Evolutionary conservation across 306 rosid genomes (phyloP), one percentile per base, ranked within the genome.

Genomic region (Vigna unguiculata): DNA sequence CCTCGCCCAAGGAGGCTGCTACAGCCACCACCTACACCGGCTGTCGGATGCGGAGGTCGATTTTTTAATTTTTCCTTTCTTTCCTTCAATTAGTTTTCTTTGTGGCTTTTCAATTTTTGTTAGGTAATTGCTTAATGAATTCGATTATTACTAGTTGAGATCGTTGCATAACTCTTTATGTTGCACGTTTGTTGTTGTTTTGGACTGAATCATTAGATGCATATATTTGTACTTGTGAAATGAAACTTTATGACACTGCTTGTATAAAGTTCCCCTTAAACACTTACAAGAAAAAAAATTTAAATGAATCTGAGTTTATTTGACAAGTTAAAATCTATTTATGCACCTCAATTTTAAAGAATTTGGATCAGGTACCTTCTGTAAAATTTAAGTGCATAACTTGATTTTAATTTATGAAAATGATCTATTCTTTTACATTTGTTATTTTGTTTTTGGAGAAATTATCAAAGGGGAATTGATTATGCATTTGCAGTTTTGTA

Each of bases 1-100:
- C 91, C 30, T 90, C 93, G 17, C 90, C 97, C 4, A 88, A 83
- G 79, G 74, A 32, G 7, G 77, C 24, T 22, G 3, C 72, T 7
- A 70, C 48, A 3, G 10, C 68, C 55, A 4, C 54, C 54, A 0
- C 21, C 53, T 5, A 30, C 34, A 22, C 49, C 47, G 78, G 25
- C 48, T 25, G 73, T 79, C 78, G 75, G 9, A 82, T 84, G 69
- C 80, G 71, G 47, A 87, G 94, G 97, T 92, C 19, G 15, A 34
- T 28, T 17, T 48, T 21, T 14, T 6, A 60, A 15, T 30, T 53
- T 2, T 19, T 43, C 9, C 11, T 51, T 24, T 32, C n/a, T 21
- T 13, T 6, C 4, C 20, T n/a, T 49, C 45, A 1, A 32, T 0
- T 0, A 1, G 7, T 54, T 72, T 20, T 24, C 7, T 22, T 4